phyloP scores from a whole-genome alignment of 345 rosid genomes.

The Nephelium lappaceum region DNA sequence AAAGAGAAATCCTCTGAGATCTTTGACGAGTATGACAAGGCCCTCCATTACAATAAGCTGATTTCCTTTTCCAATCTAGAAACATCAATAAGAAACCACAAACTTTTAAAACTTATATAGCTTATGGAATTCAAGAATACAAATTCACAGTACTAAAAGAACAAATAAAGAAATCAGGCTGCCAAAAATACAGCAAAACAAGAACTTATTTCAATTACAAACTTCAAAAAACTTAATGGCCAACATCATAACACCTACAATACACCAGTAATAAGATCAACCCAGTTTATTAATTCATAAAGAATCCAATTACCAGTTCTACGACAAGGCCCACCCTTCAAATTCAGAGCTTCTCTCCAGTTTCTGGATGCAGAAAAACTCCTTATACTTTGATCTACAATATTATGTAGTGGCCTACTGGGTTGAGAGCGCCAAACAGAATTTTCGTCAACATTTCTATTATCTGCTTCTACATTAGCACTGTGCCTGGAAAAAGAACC shows the following conservation, averaged over 20 bases:
- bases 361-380: slow-evolving; percentile 23
- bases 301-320: slow-evolving; percentile 28
- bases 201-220: not conserved
- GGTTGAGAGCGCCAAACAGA: slow-evolving; percentile 12
- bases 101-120: slow-evolving; percentile 6
- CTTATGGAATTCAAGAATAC: slow-evolving; percentile 5
- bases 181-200: not conserved
- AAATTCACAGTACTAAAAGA: not conserved
- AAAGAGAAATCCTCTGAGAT: slow-evolving; percentile 38
- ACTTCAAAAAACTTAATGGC: not conserved
- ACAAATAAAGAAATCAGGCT: slow-evolving; percentile 4
- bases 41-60: slow-evolving; percentile 13
- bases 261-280: slow-evolving; percentile 11
- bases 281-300: slow-evolving; percentile 5
- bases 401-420: slow-evolving; percentile 18
- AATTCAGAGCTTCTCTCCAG: slow-evolving; percentile 29
- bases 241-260: slow-evolving; percentile 14
- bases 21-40: slow-evolving; percentile 27
- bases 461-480: slow-evolving; percentile 20
- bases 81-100: slow-evolving; percentile 21
- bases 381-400: slow-evolving; percentile 22
- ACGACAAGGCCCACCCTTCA: slow-evolving; percentile 19
- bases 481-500: slow-evolving; percentile 22
- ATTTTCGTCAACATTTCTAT: slow-evolving; percentile 34
- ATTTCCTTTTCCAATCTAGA: slow-evolving; percentile 35